These are phyloP conservation scores for Flaveria linearis DNA, from an alignment of 129 eudicot species.

Conservation along the genomic window DNA sequence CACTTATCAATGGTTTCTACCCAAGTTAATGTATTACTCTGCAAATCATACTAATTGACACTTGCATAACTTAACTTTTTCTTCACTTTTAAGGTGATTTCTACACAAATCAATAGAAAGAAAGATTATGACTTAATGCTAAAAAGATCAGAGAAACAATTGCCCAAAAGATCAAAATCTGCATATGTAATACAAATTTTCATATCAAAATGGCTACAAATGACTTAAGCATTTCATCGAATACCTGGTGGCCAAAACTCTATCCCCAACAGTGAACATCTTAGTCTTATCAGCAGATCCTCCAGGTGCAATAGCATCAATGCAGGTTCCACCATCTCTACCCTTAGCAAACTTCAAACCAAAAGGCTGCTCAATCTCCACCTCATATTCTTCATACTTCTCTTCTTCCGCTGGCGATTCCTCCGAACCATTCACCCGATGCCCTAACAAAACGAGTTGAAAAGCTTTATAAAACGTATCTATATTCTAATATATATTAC, in stretches of 20 bases:
- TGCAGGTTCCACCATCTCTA: slow-evolving; percentile 94
- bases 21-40: background rate
- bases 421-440: no score
- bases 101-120: slow-evolving; percentile 11
- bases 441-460: no score
- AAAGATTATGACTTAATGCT: background rate
- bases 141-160: background rate
- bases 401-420: no score
- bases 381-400: no score
- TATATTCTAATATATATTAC: no score
- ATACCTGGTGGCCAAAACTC: slow-evolving; percentile 92
- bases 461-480: no score
- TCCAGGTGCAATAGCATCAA: slow-evolving; percentile 96
- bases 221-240: slow-evolving; percentile 28
- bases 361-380: no score
- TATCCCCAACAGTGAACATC: slow-evolving; percentile 83
- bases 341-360: slow-evolving; percentile 86
- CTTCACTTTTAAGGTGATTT: background rate
- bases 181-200: background rate
- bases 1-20: background rate
- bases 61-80: background rate
- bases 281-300: slow-evolving; percentile 78
- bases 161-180: background rate
- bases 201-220: background rate
- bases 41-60: background rate